phyloP scores from a whole-genome alignment of 371 early-diverging fungal genomes.

The Dipsacomyces acuminosporus region DNA sequence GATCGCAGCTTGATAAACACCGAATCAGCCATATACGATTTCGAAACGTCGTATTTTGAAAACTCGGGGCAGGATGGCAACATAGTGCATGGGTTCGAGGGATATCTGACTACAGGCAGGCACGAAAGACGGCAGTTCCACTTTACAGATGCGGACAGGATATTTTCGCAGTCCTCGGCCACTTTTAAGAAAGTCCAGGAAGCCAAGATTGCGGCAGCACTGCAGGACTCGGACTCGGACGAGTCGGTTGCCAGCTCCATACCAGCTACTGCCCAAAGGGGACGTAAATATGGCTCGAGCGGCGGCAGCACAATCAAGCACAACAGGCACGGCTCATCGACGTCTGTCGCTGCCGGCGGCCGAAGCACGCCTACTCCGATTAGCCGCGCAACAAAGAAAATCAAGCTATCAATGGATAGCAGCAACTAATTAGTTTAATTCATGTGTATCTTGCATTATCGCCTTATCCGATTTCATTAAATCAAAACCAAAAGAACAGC shows the following conservation, averaged over 20 bases:
- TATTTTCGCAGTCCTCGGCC: conserved; percentile 54
- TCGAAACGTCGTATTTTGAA: conserved; percentile 58
- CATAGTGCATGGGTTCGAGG: conserved; percentile 59
- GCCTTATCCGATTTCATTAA: no score
- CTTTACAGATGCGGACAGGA: conserved; percentile 51
- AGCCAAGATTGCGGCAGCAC: conserved; percentile 33
- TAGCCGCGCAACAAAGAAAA: conserved; percentile 24
- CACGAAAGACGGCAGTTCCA: conserved; percentile 36
- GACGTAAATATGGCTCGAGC: neutral
- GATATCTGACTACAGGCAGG: conserved; percentile 48
- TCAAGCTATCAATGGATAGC: conserved; percentile 32
- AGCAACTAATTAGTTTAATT: neutral
- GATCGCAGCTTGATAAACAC: conserved; percentile 45
- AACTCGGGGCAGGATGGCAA: conserved; percentile 54
- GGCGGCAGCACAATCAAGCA: conserved; percentile 42
- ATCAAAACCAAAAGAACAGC: no score
- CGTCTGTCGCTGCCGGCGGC: no score
- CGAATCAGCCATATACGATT: conserved; percentile 55
- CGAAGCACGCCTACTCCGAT: conserved; percentile 29
- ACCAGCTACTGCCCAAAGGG: neutral
- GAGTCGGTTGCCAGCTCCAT: conserved; percentile 11
- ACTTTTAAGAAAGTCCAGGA: conserved; percentile 51
- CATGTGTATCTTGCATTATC: no score
- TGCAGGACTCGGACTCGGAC: conserved; percentile 43
- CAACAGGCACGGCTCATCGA: conserved; percentile 17